Evolutionary conservation across 129 eudicot genomes (phyloP).

Genomic region (Sambucus nigra): DNA sequence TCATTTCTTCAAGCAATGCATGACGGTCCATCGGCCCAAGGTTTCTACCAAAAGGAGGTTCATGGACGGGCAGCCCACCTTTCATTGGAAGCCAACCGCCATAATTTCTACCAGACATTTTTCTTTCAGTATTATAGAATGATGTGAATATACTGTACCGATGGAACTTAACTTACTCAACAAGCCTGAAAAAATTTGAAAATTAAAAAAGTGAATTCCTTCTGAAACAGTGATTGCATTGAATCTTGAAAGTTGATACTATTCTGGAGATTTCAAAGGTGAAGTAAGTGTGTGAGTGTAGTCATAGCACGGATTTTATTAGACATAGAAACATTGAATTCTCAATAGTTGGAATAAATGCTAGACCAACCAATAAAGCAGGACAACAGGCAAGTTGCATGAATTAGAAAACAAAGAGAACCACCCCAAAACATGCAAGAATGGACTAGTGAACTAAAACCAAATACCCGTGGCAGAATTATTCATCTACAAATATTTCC

Average conservation of each 20-base stretch:
- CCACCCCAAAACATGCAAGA: background rate
- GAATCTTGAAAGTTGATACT: too few species aligned
- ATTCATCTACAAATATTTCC: background rate
- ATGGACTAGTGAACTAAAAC: background rate
- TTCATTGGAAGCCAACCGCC: slow-evolving; percentile 70
- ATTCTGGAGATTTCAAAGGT: too few species aligned
- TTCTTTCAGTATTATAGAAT: background rate
- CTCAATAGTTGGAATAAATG: too few species aligned
- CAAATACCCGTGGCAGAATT: background rate
- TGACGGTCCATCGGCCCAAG: slow-evolving; percentile 63
- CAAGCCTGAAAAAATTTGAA: too few species aligned
- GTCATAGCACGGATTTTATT: too few species aligned
- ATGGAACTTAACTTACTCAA: background rate
- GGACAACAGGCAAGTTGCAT: background rate
- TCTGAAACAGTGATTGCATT: too few species aligned
- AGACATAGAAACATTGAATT: too few species aligned
- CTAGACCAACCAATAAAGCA: background rate
- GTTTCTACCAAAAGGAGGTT: slow-evolving; percentile 52
- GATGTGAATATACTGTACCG: background rate
- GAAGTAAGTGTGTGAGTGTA: too few species aligned
- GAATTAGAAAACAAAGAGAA: background rate
- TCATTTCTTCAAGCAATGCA: slow-evolving; percentile 70
- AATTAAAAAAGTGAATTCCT: too few species aligned
- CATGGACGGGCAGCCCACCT: slow-evolving; percentile 47
- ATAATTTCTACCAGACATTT: slow-evolving; percentile 78